These are phyloP conservation scores for Cryptosporidium parvum DNA, from an alignment of 169 alveolate species.

Conservation along the genomic window DNA sequence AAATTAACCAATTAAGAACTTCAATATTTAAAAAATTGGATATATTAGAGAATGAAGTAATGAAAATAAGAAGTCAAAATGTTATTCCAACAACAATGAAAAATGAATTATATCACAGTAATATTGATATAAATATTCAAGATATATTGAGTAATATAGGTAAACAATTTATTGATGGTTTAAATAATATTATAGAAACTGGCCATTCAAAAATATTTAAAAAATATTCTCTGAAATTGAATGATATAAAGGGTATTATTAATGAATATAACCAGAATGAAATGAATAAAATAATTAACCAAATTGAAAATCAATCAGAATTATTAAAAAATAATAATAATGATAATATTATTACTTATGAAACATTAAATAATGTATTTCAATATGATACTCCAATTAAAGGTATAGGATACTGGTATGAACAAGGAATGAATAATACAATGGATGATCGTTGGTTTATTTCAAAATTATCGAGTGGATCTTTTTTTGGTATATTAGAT, in stretches of 20 bases:
- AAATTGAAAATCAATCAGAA: background rate
- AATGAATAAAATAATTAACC: background rate
- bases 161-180: conserved; percentile 29
- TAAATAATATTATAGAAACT: conserved; percentile 2
- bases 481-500: conserved; percentile 62
- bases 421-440: conserved; percentile 35
- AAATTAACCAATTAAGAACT: conserved; percentile 29
- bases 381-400: conserved; percentile 39
- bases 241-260: conserved; percentile 12
- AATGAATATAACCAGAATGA: conserved; percentile 22
- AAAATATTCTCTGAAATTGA: background rate
- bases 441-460: conserved; percentile 71
- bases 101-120: background rate
- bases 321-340: background rate
- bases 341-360: background rate
- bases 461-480: conserved; percentile 45
- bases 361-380: background rate
- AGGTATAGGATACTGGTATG: conserved; percentile 65
- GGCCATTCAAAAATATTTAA: conserved; percentile 27
- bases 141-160: conserved; percentile 48
- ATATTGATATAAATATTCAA: conserved; percentile 1
- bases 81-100: background rate
- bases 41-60: conserved; percentile 3
- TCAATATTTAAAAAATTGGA: conserved; percentile 20
- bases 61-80: conserved; percentile 9